Evolutionary conservation across 202 grass and related monocot genomes (phyloP).

Genomic region (Carex arenaria): DNA sequence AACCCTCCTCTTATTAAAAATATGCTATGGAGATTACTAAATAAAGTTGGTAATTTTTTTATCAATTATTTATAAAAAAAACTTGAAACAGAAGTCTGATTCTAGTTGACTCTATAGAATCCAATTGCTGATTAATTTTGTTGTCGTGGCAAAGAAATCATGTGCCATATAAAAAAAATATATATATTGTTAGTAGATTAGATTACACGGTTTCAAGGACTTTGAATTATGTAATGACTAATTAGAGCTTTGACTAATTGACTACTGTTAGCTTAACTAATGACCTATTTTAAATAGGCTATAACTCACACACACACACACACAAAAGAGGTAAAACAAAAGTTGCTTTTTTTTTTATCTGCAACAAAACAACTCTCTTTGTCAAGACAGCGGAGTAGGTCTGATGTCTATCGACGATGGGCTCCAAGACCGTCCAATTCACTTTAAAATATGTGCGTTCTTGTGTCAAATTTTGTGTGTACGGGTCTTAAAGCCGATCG

Average conservation of each 20-base stretch:
- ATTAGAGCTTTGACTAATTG: not conserved
- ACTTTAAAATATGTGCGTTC: too few relatives aligned
- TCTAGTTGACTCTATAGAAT: not conserved
- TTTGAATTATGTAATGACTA: not conserved
- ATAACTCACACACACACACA: not conserved
- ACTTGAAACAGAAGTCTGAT: not conserved
- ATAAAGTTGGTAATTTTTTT: not conserved
- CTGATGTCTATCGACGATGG: too few relatives aligned
- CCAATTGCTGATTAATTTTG: not conserved
- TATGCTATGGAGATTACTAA: not conserved
- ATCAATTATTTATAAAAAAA: too few relatives aligned
- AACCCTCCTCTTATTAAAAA: too few relatives aligned
- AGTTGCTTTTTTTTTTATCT: not conserved
- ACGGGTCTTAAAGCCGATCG: too few relatives aligned
- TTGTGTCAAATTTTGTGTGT: too few relatives aligned
- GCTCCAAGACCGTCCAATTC: too few relatives aligned
- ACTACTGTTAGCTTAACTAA: not conserved
- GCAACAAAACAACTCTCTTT: too few relatives aligned
- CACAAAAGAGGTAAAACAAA: not conserved
- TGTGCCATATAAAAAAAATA: not conserved
- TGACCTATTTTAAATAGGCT: not conserved
- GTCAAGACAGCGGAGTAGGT: too few relatives aligned
- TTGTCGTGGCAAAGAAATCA: not conserved
- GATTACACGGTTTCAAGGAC: not conserved
- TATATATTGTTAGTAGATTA: not conserved